Base-by-base conservation (phyloP, 1,139 yeast species). In the Protomyces lactucae-debilis region DNA sequence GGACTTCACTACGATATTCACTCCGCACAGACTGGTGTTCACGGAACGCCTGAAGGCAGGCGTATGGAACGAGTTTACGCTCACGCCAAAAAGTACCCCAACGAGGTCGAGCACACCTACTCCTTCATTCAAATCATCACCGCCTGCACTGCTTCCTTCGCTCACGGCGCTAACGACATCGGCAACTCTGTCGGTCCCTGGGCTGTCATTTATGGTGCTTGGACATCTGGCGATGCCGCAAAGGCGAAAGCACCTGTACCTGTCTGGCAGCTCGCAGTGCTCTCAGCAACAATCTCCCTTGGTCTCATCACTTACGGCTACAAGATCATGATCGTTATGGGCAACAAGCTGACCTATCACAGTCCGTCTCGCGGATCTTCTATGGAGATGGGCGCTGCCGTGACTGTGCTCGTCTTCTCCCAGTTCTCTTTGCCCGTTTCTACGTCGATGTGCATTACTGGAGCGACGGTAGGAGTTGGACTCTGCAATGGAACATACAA, bases 121-220 rank as follows among this genome's bases (percentile, higher is more conserved):
- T 84, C 93, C 3, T 78, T 86, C 70, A 78, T 86, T 66, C 95
- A 87, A 76, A 86, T 84, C 61, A 76, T 87, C 68, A 86, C 92
- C 63, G 92, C 95, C 25, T 82, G 86, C 71, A 86, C 91, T 67
- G 86, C 86, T 86, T 86, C 92, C 3, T 86, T 87, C 75, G 89
- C 92, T 18, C 95, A 87, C 72, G 90, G 95, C 68, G 86, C 93
- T 54, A 87, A 87, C 73, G 95, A 87, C 76, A 85, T 87, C 69
- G 82, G 92, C 61, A 87, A 87, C 71, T 92, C 93, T 52, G 83
- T 88, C 45, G 93, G 90, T 70, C 93, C 93, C 40, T 79, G 86
- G 71, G 77, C 91, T 46, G 81, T 91, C 32, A 82, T 86, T 40
- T 87, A 85, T 73, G 75, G 80, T 61, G 79, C 85, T 25, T 87